A percentile compares a stretch with the other conserved stretches of the same genome.
Conservation (phyloP, 192 early-diverging fungal species). For the Dispira simplex region DNA sequence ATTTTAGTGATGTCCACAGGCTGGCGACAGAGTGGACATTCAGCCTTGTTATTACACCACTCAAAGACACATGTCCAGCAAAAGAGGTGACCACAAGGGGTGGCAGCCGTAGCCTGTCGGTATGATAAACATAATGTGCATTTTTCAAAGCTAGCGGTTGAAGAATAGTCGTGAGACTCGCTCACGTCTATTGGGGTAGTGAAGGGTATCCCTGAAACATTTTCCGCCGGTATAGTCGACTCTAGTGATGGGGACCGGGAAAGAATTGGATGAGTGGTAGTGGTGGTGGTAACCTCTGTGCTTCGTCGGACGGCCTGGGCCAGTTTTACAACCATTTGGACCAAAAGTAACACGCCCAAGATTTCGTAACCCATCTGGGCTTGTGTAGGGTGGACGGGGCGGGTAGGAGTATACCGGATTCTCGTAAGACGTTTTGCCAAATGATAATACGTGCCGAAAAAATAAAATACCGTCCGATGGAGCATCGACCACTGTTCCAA, state of each 20-base stretch:
- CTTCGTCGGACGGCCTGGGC: not conserved
- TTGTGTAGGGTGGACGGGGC: constrained; percentile 58
- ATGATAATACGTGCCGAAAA: constrained; percentile 46
- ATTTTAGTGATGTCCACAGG: constrained; percentile 52
- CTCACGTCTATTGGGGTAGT: no score
- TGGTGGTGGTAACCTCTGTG: no score
- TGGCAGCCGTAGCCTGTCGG: constrained; percentile 60
- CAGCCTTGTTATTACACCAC: constrained; percentile 86
- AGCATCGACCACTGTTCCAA: constrained; percentile 17
- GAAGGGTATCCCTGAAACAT: no score
- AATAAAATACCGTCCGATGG: constrained; percentile 84
- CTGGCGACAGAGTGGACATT: constrained; percentile 91
- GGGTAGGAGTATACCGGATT: constrained; percentile 45
- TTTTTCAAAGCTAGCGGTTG: constrained; percentile 23
- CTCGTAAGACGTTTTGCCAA: no score
- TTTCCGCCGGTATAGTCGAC: no score
- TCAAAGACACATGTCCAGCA: constrained; percentile 91
- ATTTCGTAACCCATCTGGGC: constrained; percentile 66
- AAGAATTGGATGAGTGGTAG: no score
- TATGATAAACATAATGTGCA: constrained; percentile 79
- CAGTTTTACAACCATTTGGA: constrained; percentile 50
- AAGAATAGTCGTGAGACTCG: no score
- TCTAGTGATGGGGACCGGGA: no score
- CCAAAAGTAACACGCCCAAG: constrained; percentile 60
- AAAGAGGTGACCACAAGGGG: constrained; percentile 90